A percentile compares a stretch with the other conserved stretches of the same genome.
These are phyloP conservation scores for Cryptomeria japonica DNA, from an alignment of 75 land plant genomes.

Conservation along the genomic window DNA sequence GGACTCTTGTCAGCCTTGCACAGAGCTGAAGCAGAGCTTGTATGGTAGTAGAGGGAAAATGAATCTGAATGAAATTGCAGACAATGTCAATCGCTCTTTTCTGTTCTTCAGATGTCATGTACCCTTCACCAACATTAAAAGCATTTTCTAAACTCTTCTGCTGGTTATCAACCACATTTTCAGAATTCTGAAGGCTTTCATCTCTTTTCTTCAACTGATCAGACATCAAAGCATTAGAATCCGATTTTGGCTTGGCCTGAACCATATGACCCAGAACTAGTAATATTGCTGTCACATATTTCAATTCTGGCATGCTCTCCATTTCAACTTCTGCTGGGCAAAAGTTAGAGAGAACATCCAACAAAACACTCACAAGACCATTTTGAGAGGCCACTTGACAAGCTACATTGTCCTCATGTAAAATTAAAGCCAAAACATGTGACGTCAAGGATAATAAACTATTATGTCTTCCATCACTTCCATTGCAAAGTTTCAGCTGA, in stretches of 20 bases:
- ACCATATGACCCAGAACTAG: slow-evolving; percentile 84
- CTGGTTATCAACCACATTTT: slow-evolving; percentile 32
- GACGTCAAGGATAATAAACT: slow-evolving; percentile 64
- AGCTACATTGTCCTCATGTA: slow-evolving; percentile 81
- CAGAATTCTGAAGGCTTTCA: slow-evolving; percentile 12
- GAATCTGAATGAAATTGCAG: slow-evolving; percentile 66
- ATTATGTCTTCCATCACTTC: slow-evolving; percentile 27
- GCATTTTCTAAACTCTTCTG: slow-evolving; percentile 20
- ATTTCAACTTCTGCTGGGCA: slow-evolving; percentile 18
- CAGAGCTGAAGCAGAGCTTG: slow-evolving; percentile 97
- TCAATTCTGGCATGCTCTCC: slow-evolving; percentile 56
- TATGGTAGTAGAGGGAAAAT: slow-evolving; percentile 77
- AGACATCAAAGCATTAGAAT: slow-evolving; percentile 17
- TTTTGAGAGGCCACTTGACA: slow-evolving; percentile 78
- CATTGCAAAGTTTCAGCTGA: slow-evolving; percentile 57
- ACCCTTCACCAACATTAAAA: slow-evolving; percentile 31
- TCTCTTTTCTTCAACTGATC: slow-evolving; percentile 42
- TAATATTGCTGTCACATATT: slow-evolving; percentile 88
- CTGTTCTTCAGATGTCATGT: slow-evolving; percentile 62
- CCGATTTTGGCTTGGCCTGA: slow-evolving; percentile 64
- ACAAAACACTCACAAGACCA: slow-evolving; percentile 67
- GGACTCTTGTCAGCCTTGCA: slow-evolving; percentile 83
- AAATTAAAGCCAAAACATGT: slow-evolving; percentile 87
- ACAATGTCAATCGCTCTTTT: slow-evolving; percentile 75
- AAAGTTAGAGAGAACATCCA: slow-evolving; percentile 66